phyloP scores from a whole-genome alignment of 352 stramenopile genomes.

The Pythium aphanidermatum region DNA sequence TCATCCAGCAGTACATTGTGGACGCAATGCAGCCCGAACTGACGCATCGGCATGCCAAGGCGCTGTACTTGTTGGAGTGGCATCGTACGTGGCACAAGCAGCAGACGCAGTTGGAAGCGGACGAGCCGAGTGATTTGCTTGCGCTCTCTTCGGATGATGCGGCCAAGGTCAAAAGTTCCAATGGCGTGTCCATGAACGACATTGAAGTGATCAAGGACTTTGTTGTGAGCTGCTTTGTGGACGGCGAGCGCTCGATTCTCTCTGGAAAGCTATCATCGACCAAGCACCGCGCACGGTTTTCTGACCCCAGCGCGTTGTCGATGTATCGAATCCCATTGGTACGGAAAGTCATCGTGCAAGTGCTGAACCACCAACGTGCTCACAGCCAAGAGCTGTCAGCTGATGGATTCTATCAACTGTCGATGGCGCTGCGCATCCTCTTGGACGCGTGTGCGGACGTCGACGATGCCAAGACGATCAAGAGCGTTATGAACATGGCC shows the following conservation, averaged over 20 bases:
- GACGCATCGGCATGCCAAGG: slow-evolving; percentile 75
- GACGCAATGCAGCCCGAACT: slow-evolving; percentile 75
- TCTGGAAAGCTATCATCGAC: slow-evolving; percentile 17
- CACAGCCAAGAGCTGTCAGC: slow-evolving; percentile 48
- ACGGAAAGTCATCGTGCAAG: slow-evolving; percentile 54
- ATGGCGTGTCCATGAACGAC: slow-evolving; percentile 56
- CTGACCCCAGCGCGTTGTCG: slow-evolving; percentile 37
- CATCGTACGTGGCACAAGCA: slow-evolving; percentile 68
- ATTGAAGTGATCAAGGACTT: slow-evolving; percentile 85
- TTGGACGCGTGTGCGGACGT: slow-evolving; percentile 56
- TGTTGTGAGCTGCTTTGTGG: slow-evolving; percentile 72
- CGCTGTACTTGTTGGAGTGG: slow-evolving; percentile 73
- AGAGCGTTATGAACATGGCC: slow-evolving; percentile 80
- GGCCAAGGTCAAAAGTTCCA: slow-evolving; percentile 39
- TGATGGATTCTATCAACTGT: slow-evolving; percentile 49
- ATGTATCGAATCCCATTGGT: slow-evolving; percentile 75
- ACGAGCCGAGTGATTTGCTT: slow-evolving; percentile 49
- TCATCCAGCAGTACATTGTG: slow-evolving; percentile 83
- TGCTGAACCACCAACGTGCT: slow-evolving; percentile 61
- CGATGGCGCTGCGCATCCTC: slow-evolving; percentile 45
- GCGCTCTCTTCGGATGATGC: slow-evolving; percentile 38
- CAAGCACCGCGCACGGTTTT: slow-evolving; percentile 67
- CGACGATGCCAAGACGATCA: slow-evolving; percentile 59
- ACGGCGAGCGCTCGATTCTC: slow-evolving; percentile 42
- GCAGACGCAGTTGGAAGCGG: slow-evolving; percentile 23